These are phyloP conservation scores for Acrocalymma vagum DNA, from an alignment of 2,329 filamentous ascomycete genomes.

Conservation along the genomic window DNA sequence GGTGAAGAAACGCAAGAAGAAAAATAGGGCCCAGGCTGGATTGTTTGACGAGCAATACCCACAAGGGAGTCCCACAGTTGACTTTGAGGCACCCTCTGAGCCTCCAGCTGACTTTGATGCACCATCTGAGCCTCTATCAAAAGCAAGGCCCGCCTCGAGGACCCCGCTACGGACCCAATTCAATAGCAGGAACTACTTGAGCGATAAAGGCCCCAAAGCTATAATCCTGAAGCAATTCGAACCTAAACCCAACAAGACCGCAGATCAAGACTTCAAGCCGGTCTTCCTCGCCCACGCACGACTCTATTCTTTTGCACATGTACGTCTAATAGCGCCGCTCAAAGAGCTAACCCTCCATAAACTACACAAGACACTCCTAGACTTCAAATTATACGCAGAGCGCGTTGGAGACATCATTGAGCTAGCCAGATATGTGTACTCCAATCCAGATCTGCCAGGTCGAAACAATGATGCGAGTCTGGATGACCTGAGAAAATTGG, in stretches of 20 bases:
- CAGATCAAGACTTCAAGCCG: slow-evolving; percentile 28
- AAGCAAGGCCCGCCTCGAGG: slow-evolving; percentile 17
- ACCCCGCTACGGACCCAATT: slow-evolving; percentile 21
- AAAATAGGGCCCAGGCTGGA: no score
- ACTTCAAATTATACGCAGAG: slow-evolving; percentile 17
- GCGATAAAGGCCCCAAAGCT: slow-evolving; percentile 16
- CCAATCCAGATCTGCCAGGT: slow-evolving; percentile 15
- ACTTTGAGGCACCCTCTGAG: no score
- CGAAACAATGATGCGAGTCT: slow-evolving; percentile 14
- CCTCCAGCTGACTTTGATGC: background rate
- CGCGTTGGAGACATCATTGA: slow-evolving; percentile 21
- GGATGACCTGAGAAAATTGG: slow-evolving; percentile 20
- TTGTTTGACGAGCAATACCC: no score
- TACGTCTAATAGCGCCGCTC: slow-evolving; percentile 16
- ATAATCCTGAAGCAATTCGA: slow-evolving; percentile 19
- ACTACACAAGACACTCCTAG: slow-evolving; percentile 20
- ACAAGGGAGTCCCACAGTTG: no score
- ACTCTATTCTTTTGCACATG: slow-evolving; percentile 20
- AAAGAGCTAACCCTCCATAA: slow-evolving; percentile 22
- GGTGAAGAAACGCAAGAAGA: no score
- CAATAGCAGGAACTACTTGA: slow-evolving; percentile 19
- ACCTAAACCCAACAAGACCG: slow-evolving; percentile 20
- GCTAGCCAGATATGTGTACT: slow-evolving; percentile 19
- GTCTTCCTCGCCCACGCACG: slow-evolving; percentile 24
- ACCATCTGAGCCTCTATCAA: slow-evolving; percentile 11